Base-by-base conservation (phyloP, 176 grass and related monocot species). In the Eragrostis curvula region DNA sequence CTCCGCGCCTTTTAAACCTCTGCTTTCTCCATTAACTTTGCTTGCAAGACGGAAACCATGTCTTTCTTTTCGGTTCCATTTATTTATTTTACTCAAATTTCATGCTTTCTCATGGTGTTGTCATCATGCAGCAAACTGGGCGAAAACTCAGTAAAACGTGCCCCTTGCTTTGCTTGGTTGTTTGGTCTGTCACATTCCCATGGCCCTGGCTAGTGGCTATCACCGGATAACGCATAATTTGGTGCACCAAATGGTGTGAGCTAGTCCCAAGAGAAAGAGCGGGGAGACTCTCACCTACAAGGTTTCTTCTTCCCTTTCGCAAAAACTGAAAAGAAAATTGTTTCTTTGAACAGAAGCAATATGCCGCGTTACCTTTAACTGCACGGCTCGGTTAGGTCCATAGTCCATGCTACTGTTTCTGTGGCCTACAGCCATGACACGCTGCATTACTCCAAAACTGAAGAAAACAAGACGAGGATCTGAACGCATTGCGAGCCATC, bases 231-330 rank as follows among this genome's bases (percentile, higher is more conserved):
- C 27, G 44, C 44, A 40, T 24, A 56, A 64, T 85, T 89, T 62
- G 87, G 87, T 81, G 11, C 82, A 81, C 83, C 87, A 66, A 61
- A 76, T 56, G 71, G 42, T 9, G 11, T n/a, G 27, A 47, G 9
- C 1, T 5, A 10, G 20, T 3, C 58, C 36, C 24, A 42, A 59
- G 42, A 69, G 51, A 59, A 78, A 46, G 72, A 55, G 50, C 12
- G 32, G 17, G n/a, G 50, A 72, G 46, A 64, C 16, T 18, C 69
- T 21, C 46, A 81, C 70, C 63, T 57, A 81, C 69, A 77, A 11
- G 5, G 27, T 9, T 57, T 57, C 7, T 0, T 2, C 0, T 57
- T 57, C 9, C 23, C 9, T 10, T 53, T 8, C 8, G 6, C 6
- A 5, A 20, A 53, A 21, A 20, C 51, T 53, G 17, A 53, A 53